These are phyloP conservation scores for Cercospora zeae-maydis DNA, from an alignment of 2,329 filamentous ascomycete genomes.

Conservation along the genomic window DNA sequence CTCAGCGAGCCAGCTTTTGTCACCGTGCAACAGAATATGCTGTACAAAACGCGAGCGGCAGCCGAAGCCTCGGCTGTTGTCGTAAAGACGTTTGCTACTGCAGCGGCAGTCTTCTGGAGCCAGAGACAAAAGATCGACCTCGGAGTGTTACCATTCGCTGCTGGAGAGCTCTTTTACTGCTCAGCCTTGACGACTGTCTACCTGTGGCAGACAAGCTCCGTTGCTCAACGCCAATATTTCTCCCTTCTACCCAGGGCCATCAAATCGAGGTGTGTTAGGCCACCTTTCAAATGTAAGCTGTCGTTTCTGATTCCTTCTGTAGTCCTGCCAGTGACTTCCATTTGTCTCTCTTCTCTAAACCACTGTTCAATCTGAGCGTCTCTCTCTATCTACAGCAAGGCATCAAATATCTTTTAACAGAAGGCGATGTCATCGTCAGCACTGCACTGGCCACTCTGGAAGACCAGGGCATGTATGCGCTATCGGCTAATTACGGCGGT, in stretches of 20 bases:
- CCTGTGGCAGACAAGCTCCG: conserved; percentile 54
- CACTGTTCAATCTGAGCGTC: conserved; percentile 68
- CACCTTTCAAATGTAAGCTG: conserved; percentile 25
- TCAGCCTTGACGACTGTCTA: conserved; percentile 68
- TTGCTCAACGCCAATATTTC: conserved; percentile 60
- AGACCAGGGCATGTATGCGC: conserved; percentile 85
- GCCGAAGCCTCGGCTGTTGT: conserved; percentile 84
- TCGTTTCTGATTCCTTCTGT: conserved; percentile 26
- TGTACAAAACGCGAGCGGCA: conserved; percentile 73
- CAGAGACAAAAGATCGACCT: conserved; percentile 52
- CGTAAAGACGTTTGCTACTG: conserved; percentile 70
- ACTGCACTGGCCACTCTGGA: conserved; percentile 70
- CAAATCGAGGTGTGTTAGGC: conserved; percentile 40
- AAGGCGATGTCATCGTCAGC: conserved; percentile 89
- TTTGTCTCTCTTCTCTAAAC: conserved; percentile 61
- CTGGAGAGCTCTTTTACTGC: conserved; percentile 79
- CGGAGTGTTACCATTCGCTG: conserved; percentile 82
- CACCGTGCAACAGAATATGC: conserved; percentile 74
- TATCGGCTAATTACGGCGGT: conserved; percentile 89
- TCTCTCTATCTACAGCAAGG: conserved; percentile 84
- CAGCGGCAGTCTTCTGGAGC: conserved; percentile 65
- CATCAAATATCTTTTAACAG: conserved; percentile 89
- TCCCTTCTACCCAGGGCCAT: conserved; percentile 59
- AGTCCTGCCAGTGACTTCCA: conserved; percentile 45
- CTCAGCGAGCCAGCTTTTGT: conserved; percentile 85